Base-by-base conservation (phyloP, 2,329 filamentous ascomycete species). In the Aspergillus pseudonomiae region DNA sequence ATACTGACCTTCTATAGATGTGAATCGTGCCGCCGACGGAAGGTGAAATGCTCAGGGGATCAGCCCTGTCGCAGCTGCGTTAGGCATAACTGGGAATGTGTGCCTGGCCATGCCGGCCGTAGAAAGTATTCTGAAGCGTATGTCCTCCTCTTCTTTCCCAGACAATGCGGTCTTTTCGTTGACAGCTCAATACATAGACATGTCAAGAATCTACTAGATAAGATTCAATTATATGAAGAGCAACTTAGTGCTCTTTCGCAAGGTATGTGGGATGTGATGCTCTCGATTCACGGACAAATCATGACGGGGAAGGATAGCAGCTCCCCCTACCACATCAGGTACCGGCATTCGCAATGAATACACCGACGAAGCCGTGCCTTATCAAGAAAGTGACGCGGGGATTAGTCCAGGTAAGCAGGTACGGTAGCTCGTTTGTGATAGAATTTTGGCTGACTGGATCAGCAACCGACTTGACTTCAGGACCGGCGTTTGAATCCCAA, bases 31-130 rank as follows among this genome's bases (percentile, higher is more conserved):
- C 68, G 68, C 24, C 63, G 62, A 53, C 64, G 68, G 36, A 70
- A 70, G 43, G 68, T 70, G 24, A 70, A 68, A 60, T 70, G 68
- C 30, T 68, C 68, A 30, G 68, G 68, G 21, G 68, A 69, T 1
- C 67, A 68, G 45, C 68, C 68, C 12, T 70, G 68, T 43, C 62
- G 63, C 14, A 61, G 59, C 24, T 70, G 68, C 39, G 19, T 58
- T 28, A 69, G 63, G 39, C 67, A 68, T 45, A 59, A 63, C 39
- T 67, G 65, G 64, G 66, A 69, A 45, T 70, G 67, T 52, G 59
- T 30, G 4, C 68, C 65, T 43, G 65, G 60, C 1, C 60, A 63
- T 57, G 56, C 63, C 16, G 65, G 67, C n/a, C 67, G 66, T 26
- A 65, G 53, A 28, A 59, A 65, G 30, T 68, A 64, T 21, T 64